Base-by-base conservation (phyloP, 139 green algal genomes). In the Pseudopediastrum boryanum region DNA sequence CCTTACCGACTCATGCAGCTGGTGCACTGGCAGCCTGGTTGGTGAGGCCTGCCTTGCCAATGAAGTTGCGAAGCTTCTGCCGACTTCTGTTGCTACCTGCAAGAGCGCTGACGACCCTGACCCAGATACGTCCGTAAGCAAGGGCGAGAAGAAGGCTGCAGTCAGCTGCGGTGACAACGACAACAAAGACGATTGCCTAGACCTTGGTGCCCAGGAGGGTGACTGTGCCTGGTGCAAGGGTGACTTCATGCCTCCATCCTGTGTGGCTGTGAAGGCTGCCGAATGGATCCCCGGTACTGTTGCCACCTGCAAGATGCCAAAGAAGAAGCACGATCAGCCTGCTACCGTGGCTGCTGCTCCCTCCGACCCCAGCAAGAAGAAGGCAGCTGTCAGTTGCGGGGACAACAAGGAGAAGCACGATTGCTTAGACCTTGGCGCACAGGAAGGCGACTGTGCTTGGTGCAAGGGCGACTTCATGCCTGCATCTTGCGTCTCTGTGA, bases 231-330 rank as follows among this genome's bases (percentile, higher is more conserved):
- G 69, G 69, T 77, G 69, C 36, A 25, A 33, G 4, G 69, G 69
- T 3, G 2, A 48, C 12, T 77, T 42, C 50, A 65, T 77, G 69
- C 48, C 69, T 0, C 23, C 19, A 23, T 42, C 36, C 48, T 77
- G 69, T 42, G 3, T 77, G 48, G n/a, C 13, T 13, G 36, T 23
- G 0, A 25, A 6, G 21, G 50, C 48, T 25, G 69, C 69, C 13
- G 50, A 77, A 25, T 77, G 39, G 36, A 54, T 77, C 23, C 69
- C 69, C 2, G 69, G 65, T 6, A 50, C 5, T 23, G 69, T 77
- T 16, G 69, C 69, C 50, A 77, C 48, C 23, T 77, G 69, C 69
- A 77, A 77, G 69, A 23, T 77, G 69, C 69, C 69, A 35, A 77
- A 77, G 69, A 50, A 75, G 19, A n/a, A 61, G 31, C 31, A 68